These are phyloP conservation scores for Pythium biforme DNA, from an alignment of 352 stramenopile species.

Conservation along the genomic window DNA sequence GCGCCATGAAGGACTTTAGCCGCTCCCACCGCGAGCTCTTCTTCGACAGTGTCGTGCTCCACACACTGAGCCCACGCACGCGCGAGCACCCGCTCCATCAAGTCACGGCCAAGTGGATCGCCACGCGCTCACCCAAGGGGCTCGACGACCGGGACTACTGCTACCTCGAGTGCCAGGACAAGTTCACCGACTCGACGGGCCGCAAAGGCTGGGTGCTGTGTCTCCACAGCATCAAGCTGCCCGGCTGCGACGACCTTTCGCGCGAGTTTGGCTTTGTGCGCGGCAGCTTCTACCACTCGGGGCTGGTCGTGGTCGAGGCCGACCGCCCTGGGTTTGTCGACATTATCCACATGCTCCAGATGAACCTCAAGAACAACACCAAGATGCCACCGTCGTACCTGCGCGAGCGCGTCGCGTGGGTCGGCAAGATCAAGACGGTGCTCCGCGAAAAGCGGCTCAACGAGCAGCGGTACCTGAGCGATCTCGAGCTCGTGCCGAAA, in stretches of 20 bases:
- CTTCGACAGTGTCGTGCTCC: constrained; percentile 70
- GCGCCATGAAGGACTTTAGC: constrained; percentile 72
- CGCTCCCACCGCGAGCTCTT: constrained; percentile 55
- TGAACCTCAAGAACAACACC: constrained; percentile 78
- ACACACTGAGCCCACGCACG: constrained; percentile 60
- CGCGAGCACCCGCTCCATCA: constrained; percentile 81
- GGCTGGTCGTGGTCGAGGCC: constrained; percentile 76
- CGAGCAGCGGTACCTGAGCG: constrained; percentile 76
- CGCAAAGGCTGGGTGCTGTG: constrained; percentile 82
- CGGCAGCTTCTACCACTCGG: constrained; percentile 84
- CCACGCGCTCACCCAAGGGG: constrained; percentile 50
- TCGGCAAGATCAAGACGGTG: constrained; percentile 54
- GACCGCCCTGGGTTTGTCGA: constrained; percentile 73
- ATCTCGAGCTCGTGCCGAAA: constrained; percentile 80
- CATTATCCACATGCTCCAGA: constrained; percentile 78
- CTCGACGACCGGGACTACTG: constrained; percentile 74
- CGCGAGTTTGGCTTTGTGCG: constrained; percentile 75
- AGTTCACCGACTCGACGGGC: constrained; percentile 79
- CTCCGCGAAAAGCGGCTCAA: constrained; percentile 72
- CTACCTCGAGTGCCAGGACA: constrained; percentile 83
- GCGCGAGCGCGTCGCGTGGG: constrained; percentile 32
- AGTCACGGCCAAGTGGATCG: constrained; percentile 84
- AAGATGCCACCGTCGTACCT: constrained; percentile 39
- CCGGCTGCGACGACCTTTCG: constrained; percentile 70
- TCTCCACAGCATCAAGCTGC: constrained; percentile 83